phyloP scores from a whole-genome alignment of 495 filamentous ascomycete genomes.

The Xylaria palmicola region DNA sequence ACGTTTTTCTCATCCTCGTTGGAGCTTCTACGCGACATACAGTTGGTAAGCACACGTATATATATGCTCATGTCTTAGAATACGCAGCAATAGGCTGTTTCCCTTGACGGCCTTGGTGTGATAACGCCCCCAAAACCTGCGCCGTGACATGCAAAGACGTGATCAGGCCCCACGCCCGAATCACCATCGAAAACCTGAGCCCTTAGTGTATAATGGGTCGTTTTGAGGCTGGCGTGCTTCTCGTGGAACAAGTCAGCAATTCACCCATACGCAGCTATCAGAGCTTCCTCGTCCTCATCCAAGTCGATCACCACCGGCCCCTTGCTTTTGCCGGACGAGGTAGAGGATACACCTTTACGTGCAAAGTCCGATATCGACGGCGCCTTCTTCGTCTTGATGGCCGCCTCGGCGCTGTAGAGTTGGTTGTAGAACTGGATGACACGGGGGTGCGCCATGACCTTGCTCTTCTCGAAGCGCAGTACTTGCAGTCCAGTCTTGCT shows the following conservation, averaged over 20 bases:
- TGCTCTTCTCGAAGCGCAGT: slow-evolving; percentile 78
- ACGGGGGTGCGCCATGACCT: slow-evolving; percentile 91
- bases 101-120: too few species aligned
- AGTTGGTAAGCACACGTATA: too few species aligned
- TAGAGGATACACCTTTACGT: slow-evolving; percentile 10
- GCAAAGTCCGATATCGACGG: slow-evolving; percentile 32
- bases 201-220: too few species aligned
- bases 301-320: slow-evolving; percentile 15
- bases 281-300: slow-evolving; percentile 41
- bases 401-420: slow-evolving; percentile 61
- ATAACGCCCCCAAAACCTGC: too few species aligned
- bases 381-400: slow-evolving; percentile 26
- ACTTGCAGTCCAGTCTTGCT: slow-evolving; percentile 87
- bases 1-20: too few species aligned
- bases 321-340: slow-evolving; percentile 13
- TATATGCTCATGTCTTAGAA: too few species aligned
- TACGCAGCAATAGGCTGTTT: too few species aligned
- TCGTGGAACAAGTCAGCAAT: background rate
- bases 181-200: too few species aligned
- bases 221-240: too few species aligned
- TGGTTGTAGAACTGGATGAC: slow-evolving; percentile 83
- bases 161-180: too few species aligned
- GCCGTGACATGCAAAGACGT: too few species aligned
- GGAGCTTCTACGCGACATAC: too few species aligned
- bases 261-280: slow-evolving; percentile 38